Evolutionary conservation across 305 asterid species (phyloP).

Genomic region (Rubia tinctorum): DNA sequence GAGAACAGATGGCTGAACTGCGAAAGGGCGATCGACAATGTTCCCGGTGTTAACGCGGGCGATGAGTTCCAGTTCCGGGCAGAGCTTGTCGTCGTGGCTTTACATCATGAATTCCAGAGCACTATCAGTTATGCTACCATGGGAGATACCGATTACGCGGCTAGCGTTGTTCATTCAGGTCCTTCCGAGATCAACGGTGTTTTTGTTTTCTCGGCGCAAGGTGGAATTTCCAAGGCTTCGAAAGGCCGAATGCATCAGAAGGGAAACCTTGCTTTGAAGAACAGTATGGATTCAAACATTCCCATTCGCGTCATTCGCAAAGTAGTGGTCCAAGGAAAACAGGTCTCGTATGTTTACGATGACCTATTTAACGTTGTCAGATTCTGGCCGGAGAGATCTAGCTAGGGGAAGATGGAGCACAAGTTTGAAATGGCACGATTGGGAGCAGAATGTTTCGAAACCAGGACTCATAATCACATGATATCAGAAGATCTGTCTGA

Average conservation of each 20-base stretch:
- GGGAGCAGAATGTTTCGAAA: not conserved
- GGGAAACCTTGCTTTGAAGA: not conserved
- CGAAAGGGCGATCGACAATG: constrained; percentile 19
- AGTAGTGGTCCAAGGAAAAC: not conserved
- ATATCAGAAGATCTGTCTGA: not conserved
- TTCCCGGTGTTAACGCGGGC: not conserved
- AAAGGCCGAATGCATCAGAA: not conserved
- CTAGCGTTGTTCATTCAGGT: not conserved
- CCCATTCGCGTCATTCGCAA: not conserved
- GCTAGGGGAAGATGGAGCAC: not conserved
- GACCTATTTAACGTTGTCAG: not conserved
- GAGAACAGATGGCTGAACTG: constrained; percentile 24
- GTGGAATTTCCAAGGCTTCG: not conserved
- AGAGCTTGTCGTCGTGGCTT: not conserved
- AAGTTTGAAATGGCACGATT: not conserved
- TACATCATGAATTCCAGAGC: not conserved
- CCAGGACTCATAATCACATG: not conserved
- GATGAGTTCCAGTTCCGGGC: not conserved
- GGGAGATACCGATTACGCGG: not conserved
- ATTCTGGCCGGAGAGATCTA: not conserved
- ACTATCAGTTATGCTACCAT: not conserved
- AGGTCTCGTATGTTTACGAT: not conserved
- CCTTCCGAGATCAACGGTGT: not conserved
- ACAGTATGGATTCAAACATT: not conserved
- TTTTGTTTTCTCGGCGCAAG: not conserved